Evolutionary conservation across 495 filamentous ascomycete genomes (phyloP).

Genomic region (Choiromyces venosus): DNA sequence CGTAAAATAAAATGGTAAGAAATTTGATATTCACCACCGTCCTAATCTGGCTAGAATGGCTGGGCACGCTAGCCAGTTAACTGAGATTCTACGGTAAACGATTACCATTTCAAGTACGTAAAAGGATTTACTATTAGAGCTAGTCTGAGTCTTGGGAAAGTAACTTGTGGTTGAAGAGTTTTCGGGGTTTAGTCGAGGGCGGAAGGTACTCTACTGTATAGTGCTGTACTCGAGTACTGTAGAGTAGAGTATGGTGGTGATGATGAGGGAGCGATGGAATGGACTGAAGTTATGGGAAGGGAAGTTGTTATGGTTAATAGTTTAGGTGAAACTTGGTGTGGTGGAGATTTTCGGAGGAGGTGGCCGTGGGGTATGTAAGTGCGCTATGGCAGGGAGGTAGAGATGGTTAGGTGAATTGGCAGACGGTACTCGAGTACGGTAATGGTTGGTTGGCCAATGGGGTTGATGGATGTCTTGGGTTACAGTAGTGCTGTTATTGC

Average conservation of each 20-base stretch:
- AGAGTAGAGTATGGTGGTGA: neutral
- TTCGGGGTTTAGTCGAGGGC: neutral
- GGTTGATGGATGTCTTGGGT: neutral
- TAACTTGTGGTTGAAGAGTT: neutral
- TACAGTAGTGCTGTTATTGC: neutral
- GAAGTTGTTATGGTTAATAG: too few species aligned
- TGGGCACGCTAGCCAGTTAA: too few species aligned
- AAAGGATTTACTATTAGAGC: neutral
- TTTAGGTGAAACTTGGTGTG: neutral
- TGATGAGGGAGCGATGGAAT: neutral
- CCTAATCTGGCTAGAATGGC: too few species aligned
- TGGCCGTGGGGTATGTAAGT: neutral
- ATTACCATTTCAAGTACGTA: neutral
- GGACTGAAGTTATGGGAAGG: neutral
- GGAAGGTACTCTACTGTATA: too few species aligned
- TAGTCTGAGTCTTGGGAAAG: too few species aligned
- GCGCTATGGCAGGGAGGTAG: neutral
- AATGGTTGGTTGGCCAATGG: neutral
- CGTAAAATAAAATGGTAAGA: too few species aligned
- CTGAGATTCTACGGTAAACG: too few species aligned
- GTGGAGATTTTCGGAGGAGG: neutral
- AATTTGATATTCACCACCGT: too few species aligned
- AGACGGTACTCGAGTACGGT: too few species aligned
- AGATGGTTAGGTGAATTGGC: neutral
- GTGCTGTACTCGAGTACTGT: too few species aligned